Conservation (phyloP, 2,329 filamentous ascomycete species). For the Ophiostoma montium region DNA sequence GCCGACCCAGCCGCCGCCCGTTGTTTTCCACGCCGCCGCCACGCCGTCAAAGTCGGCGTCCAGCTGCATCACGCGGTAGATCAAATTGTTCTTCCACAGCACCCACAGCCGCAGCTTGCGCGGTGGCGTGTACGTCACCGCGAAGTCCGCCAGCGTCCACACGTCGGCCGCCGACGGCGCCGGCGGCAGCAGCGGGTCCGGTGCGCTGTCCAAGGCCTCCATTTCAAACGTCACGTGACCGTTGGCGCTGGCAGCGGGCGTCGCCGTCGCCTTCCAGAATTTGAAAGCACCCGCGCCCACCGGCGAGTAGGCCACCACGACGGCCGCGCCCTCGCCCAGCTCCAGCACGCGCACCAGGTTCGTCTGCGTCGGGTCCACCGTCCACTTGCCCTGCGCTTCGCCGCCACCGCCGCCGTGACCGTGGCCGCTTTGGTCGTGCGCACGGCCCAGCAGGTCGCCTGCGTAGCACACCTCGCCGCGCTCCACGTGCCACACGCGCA, state of each 20-base stretch:
- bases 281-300: slow-evolving; percentile 84
- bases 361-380: slow-evolving; percentile 64
- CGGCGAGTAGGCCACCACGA: slow-evolving; percentile 74
- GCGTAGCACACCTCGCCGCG: slow-evolving; percentile 64
- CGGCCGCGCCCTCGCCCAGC: slow-evolving; percentile 33
- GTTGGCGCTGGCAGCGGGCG: slow-evolving; percentile 36
- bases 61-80: slow-evolving; percentile 59
- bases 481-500: slow-evolving; percentile 82
- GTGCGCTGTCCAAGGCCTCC: slow-evolving; percentile 40
- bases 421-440: slow-evolving; percentile 52
- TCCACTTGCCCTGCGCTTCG: slow-evolving; percentile 53
- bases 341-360: slow-evolving; percentile 64
- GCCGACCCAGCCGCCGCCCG: slow-evolving; percentile 58
- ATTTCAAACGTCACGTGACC: slow-evolving; percentile 36
- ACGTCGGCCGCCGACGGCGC: slow-evolving; percentile 58
- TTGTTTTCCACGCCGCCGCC: slow-evolving; percentile 45
- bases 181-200: slow-evolving; percentile 48
- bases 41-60: slow-evolving; percentile 56
- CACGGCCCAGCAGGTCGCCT: slow-evolving; percentile 62
- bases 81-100: slow-evolving; percentile 73
- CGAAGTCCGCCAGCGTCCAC: slow-evolving; percentile 70
- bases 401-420: too few relatives aligned
- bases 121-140: slow-evolving; percentile 41
- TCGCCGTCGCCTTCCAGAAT: slow-evolving; percentile 65
- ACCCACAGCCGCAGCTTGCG: slow-evolving; percentile 45